These are phyloP conservation scores for Parasarocladium wereldwijsianum DNA, from an alignment of 2,329 filamentous ascomycete genomes.

Conservation along the genomic window DNA sequence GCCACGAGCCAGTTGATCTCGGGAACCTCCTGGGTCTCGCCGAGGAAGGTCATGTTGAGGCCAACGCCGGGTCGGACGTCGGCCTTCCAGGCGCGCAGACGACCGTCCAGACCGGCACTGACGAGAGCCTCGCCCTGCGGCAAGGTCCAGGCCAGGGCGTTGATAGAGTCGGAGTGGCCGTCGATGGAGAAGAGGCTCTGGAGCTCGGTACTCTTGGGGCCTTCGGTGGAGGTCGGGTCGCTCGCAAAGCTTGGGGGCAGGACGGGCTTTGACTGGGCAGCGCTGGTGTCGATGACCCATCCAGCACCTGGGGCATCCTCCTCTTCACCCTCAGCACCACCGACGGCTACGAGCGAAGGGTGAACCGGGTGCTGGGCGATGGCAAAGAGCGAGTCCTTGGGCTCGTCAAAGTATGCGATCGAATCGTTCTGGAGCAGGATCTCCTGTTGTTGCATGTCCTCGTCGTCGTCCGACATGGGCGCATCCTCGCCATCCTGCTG, in stretches of 20 bases:
- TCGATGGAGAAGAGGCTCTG: conserved; percentile 58
- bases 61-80: conserved; percentile 29
- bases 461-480: conserved; percentile 65
- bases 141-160: conserved; percentile 69
- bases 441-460: conserved; percentile 41
- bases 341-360: conserved; percentile 69
- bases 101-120: conserved; percentile 80
- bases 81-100: conserved; percentile 54
- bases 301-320: conserved; percentile 59
- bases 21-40: conserved; percentile 75
- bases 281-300: conserved; percentile 67
- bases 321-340: conserved; percentile 50
- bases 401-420: conserved; percentile 76
- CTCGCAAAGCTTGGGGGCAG: conserved; percentile 64
- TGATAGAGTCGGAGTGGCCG: conserved; percentile 88
- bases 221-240: conserved; percentile 40
- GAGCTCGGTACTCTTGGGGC: conserved; percentile 37
- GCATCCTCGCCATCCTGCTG: conserved; percentile 47
- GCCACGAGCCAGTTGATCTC: conserved; percentile 84
- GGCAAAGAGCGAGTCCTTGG: conserved; percentile 85
- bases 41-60: conserved; percentile 46
- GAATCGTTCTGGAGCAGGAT: conserved; percentile 84
- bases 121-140: conserved; percentile 72
- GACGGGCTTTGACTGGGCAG: conserved; percentile 48
- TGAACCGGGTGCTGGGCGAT: conserved; percentile 83